A percentile compares a stretch with the other conserved stretches of the same genome.
Conservation (phyloP, 2,329 filamentous ascomycete genomes). For the Ceratocystis diversiconidia region DNA sequence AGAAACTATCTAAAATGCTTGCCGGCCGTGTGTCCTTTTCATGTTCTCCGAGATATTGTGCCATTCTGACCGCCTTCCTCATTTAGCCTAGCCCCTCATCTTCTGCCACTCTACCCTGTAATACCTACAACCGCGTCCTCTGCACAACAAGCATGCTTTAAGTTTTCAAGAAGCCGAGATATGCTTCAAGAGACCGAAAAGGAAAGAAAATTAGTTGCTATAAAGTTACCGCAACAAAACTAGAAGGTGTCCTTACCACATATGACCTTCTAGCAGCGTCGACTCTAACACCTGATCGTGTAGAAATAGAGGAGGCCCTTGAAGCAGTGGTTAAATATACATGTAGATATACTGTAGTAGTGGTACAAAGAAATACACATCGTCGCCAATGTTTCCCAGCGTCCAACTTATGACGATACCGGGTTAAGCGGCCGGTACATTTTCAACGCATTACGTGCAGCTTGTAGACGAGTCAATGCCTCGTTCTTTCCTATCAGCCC, state of each 20-base stretch:
- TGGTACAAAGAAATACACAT: neutral
- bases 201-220: no score
- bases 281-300: neutral
- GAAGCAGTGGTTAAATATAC: neutral
- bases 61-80: no score
- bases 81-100: no score
- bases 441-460: conserved; percentile 8
- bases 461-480: conserved; percentile 18
- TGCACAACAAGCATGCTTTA: no score
- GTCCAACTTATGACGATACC: neutral
- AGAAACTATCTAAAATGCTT: no score
- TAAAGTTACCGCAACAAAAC: neutral
- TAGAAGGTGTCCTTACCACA: neutral
- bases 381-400: neutral
- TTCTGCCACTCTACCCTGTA: no score
- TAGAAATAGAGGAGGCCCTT: neutral
- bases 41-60: no score
- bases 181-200: no score
- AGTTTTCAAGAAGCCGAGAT: no score
- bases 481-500: conserved; percentile 27
- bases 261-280: no score
- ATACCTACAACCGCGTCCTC: no score
- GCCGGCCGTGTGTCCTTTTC: no score
- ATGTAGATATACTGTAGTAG: neutral
- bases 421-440: neutral